A percentile compares a stretch with the other conserved stretches of the same genome.
Conservation (phyloP, 306 rosid genomes). For the Cicer pinnatifidum region DNA sequence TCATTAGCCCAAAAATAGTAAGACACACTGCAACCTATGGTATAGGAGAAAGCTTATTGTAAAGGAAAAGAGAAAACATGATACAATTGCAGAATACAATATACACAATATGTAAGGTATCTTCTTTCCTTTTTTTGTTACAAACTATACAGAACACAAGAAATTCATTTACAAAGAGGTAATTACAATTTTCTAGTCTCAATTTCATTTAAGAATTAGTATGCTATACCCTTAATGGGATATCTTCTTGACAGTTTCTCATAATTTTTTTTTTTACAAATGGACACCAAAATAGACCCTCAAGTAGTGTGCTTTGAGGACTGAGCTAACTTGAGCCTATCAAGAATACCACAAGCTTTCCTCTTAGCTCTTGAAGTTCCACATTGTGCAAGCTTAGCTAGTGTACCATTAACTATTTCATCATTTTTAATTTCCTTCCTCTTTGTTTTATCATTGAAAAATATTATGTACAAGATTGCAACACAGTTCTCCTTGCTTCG, state of each 20-base stretch:
- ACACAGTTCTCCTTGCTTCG: slow-evolving; percentile 71
- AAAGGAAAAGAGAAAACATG: background rate
- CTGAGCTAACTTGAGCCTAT: slow-evolving; percentile 55
- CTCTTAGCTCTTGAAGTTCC: slow-evolving; percentile 80
- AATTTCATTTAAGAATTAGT: background rate
- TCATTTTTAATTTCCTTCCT: slow-evolving; percentile 68
- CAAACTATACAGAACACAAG: slow-evolving; percentile 18
- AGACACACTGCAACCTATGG: background rate
- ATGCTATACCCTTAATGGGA: slow-evolving; percentile 10
- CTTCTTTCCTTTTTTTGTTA: too few relatives aligned
- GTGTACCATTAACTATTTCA: slow-evolving; percentile 57
- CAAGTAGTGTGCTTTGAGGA: slow-evolving; percentile 62
- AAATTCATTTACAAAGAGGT: slow-evolving; percentile 21
- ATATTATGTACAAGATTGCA: slow-evolving; percentile 59
- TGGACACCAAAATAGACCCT: slow-evolving; percentile 6
- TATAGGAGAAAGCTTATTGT: background rate
- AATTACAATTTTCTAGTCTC: background rate
- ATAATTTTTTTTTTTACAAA: background rate
- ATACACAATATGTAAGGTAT: background rate
- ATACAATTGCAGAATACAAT: slow-evolving; percentile 12
- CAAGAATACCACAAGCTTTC: slow-evolving; percentile 71
- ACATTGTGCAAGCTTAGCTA: slow-evolving; percentile 56
- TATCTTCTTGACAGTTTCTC: background rate
- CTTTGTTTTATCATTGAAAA: slow-evolving; percentile 53
- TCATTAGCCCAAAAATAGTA: background rate